phyloP scores from a whole-genome alignment of 768 basidiomycete species.

The Lactarius sp. region DNA sequence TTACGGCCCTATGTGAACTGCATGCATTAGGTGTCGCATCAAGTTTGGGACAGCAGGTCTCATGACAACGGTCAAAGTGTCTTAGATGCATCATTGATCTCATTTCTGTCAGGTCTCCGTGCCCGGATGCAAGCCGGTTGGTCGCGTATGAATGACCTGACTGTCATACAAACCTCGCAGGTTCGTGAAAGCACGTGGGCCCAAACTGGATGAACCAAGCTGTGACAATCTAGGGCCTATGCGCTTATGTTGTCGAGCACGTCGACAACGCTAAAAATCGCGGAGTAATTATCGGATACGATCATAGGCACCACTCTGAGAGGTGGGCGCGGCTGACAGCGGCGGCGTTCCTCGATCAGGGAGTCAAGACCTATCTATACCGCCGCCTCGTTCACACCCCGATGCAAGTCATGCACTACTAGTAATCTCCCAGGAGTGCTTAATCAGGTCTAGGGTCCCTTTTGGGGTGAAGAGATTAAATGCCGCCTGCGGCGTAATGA shows the following conservation, averaged over 20 bases:
- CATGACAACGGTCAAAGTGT: conserved; percentile 2
- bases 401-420: conserved; percentile 42
- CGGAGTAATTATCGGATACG: conserved; percentile 81
- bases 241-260: conserved; percentile 57
- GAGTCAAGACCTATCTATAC: conserved; percentile 65
- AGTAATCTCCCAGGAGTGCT: neutral
- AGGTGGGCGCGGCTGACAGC: conserved; percentile 76
- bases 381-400: conserved; percentile 76
- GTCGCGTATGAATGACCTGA: conserved; percentile 88
- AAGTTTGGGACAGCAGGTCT: conserved; percentile 85
- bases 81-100: neutral
- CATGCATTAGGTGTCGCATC: conserved; percentile 58
- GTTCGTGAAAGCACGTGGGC: conserved; percentile 33
- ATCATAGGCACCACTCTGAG: conserved; percentile 77
- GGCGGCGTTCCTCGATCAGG: conserved; percentile 56
- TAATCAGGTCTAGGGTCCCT: conserved; percentile 55
- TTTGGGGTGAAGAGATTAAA: conserved; percentile 62
- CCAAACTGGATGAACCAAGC: neutral
- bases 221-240: conserved; percentile 54
- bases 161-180: conserved; percentile 78
- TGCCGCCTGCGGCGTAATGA: conserved; percentile 85
- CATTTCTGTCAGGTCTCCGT: conserved; percentile 50
- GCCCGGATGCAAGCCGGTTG: conserved; percentile 86
- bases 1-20: neutral
- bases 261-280: conserved; percentile 48